Evolutionary conservation across 805 yeast species (phyloP), one percentile per base, ranked within the genome.

Genomic region (Limtongozyma cylindracea): DNA sequence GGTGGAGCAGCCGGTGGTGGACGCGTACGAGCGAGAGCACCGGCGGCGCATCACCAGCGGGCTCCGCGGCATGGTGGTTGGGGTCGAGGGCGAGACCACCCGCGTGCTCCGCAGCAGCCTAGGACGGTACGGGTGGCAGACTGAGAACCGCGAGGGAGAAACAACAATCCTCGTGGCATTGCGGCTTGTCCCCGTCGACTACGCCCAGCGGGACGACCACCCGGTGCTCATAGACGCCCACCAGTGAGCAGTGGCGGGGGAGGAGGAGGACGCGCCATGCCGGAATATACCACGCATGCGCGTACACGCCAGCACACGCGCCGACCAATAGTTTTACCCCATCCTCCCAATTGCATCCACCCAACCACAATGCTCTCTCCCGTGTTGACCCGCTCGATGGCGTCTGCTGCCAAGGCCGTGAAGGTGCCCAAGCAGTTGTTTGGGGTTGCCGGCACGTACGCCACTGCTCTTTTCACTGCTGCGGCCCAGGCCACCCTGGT

Each of bases 381-480:
- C 54, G 54, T 58, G 38, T 65, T 66, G 43, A 40, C 56, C 43
- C 71, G 82, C 55, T 52, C 70, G 26, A 46, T 72, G 56, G 84
- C 91, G 40, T 50, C 82, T 27, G 71, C 76, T 34, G 47, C 68
- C 39, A 51, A 56, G 39, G 27, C 61, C 27, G 62, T 61, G 39
- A 70, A 67, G 49, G 80, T 91, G 24, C 95, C 96, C 25, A 74
- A 84, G 31, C 93, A 80, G 61, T 61, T 84, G 45, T 84, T 63
- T 41, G 96, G 96, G 31, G 54, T 84, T 35, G 95, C 82, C 35
- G 98, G 96, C 43, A 80, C 96, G 32, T 84, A 84, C 50, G 98
- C 96, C 35, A 62, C 78, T 26, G 94, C 98, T 22, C 62, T 88
- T 38, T 84, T 69, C 65, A 58, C 82, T 24, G 95, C 96, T 12